A percentile compares a stretch with the other conserved stretches of the same genome.
These are phyloP conservation scores for Rhododendron ovatum DNA, from an alignment of 148 eudicot genomes.

Conservation along the genomic window DNA sequence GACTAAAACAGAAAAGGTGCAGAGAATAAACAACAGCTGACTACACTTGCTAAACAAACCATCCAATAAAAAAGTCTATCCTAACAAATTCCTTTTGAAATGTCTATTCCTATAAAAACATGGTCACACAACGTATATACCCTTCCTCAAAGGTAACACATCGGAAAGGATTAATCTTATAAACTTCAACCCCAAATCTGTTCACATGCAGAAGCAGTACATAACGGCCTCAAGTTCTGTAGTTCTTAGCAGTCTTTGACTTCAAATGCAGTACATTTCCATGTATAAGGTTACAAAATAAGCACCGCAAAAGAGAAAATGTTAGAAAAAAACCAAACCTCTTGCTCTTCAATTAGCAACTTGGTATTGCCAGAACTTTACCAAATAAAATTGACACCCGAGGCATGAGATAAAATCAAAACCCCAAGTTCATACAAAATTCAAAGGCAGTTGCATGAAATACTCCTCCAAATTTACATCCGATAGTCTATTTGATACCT, in stretches of 20 bases:
- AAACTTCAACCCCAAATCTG: background rate
- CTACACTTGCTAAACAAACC: slow-evolving; percentile 1
- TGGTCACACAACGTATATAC: background rate
- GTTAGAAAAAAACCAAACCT: background rate
- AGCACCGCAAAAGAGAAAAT: background rate
- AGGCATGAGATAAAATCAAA: background rate
- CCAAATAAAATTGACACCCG: background rate
- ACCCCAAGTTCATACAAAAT: background rate
- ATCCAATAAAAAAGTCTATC: background rate
- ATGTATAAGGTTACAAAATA: background rate
- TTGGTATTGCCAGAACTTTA: background rate
- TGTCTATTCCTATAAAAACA: background rate
- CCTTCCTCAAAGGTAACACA: background rate
- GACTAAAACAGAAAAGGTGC: background rate
- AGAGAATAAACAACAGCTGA: background rate
- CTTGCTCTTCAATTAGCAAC: background rate
- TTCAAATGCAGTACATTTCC: background rate
- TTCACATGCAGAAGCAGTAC: background rate
- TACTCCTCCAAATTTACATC: background rate
- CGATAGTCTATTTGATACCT: background rate
- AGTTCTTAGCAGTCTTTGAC: background rate
- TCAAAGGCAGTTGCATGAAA: background rate
- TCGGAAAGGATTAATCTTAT: background rate
- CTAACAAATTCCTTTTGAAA: background rate
- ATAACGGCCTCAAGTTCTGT: background rate